Conservation (phyloP, 805 yeast species). For the Yamadazyma tumulicola region DNA sequence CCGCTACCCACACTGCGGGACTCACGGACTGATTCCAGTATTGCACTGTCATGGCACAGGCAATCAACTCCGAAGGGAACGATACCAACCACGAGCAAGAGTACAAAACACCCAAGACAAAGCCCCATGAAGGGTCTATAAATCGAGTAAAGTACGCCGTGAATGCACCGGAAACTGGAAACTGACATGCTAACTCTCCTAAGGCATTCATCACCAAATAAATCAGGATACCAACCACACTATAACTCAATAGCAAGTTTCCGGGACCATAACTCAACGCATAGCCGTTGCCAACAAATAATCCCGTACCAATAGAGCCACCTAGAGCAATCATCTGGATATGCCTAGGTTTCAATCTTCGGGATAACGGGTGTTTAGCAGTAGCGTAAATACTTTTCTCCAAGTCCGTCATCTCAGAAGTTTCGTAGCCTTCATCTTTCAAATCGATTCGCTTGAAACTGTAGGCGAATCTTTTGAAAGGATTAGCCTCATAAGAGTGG, state of each 20-base stretch:
- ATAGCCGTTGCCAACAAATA: constrained; percentile 46
- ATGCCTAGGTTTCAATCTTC: constrained; percentile 62
- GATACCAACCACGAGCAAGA: constrained; percentile 34
- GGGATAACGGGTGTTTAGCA: constrained; percentile 36
- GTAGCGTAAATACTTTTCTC: constrained; percentile 39
- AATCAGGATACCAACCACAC: constrained; percentile 52
- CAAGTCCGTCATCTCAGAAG: constrained; percentile 32
- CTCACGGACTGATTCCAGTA: constrained; percentile 30
- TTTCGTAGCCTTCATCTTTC: constrained; percentile 40
- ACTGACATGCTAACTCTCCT: constrained; percentile 59
- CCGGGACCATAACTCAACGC: constrained; percentile 42
- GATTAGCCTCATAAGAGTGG: constrained; percentile 1
- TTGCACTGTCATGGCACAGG: constrained; percentile 32
- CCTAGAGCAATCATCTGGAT: constrained; percentile 69
- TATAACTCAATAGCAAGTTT: constrained; percentile 49
- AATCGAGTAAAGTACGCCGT: constrained; percentile 34
- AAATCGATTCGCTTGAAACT: constrained; percentile 37
- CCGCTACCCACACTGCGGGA: constrained; percentile 36
- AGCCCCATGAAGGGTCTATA: constrained; percentile 36
- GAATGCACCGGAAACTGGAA: constrained; percentile 38
- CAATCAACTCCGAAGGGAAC: constrained; percentile 35
- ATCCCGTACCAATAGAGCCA: constrained; percentile 69
- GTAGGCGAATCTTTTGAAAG: constrained; percentile 20
- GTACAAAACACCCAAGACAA: constrained; percentile 32
- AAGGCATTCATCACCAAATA: constrained; percentile 55